Conservation (phyloP, 176 grass and related monocot genomes). For the Alopecurus myosuroides region DNA sequence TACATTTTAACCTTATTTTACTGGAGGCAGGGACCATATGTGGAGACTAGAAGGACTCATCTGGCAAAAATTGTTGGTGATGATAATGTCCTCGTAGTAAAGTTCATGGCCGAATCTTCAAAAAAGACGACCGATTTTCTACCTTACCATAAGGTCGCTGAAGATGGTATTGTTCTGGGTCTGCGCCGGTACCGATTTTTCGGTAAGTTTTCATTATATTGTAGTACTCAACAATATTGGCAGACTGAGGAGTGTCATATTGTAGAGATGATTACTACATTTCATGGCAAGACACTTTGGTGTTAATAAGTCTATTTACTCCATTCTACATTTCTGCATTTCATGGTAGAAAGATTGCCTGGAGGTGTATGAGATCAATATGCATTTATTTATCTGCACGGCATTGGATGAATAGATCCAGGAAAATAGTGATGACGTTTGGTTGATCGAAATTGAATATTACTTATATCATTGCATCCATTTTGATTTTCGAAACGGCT, state of each 20-base stretch:
- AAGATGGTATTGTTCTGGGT: constrained; percentile 11
- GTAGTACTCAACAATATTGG: not conserved
- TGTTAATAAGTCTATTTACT: not conserved
- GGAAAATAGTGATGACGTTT: not conserved
- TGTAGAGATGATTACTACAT: not conserved
- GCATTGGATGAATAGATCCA: constrained; percentile 6
- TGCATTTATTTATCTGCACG: not conserved
- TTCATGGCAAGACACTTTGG: not conserved
- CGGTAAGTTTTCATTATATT: not conserved
- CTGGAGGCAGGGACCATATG: constrained; percentile 61
- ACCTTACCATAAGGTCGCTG: constrained; percentile 3
- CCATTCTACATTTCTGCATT: not conserved
- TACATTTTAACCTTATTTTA: constrained; percentile 18
- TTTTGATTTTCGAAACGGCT: not conserved
- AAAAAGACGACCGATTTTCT: not conserved
- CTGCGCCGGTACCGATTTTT: not conserved
- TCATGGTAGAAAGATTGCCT: not conserved
- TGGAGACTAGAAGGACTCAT: constrained; percentile 58
- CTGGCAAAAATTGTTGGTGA: constrained; percentile 70
- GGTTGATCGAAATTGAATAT: not conserved
- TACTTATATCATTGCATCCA: not conserved
- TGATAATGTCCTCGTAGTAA: constrained; percentile 76
- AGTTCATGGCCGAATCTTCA: constrained; percentile 41
- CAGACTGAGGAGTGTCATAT: not conserved
- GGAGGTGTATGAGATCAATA: not conserved